Evolutionary conservation across 371 early-diverging fungal species (phyloP).

Genomic region (Syncephalis plumigaleata): DNA sequence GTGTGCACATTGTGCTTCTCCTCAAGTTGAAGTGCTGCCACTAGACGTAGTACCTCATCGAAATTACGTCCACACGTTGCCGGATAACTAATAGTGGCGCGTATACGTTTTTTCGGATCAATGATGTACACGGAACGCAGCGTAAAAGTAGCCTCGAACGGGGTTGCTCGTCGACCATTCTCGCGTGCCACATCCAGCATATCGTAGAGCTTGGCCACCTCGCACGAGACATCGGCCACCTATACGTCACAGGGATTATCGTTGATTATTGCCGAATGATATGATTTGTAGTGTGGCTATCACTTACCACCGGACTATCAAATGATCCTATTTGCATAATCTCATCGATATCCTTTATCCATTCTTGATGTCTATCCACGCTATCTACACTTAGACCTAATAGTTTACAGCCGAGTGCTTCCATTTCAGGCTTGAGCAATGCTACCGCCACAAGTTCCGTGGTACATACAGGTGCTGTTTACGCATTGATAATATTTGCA

Average conservation of each 20-base stretch:
- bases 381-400: slow-evolving; percentile 83
- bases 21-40: slow-evolving; percentile 80
- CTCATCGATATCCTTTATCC: slow-evolving; percentile 85
- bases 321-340: slow-evolving; percentile 47
- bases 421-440: slow-evolving; percentile 55
- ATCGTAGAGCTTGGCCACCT: slow-evolving; percentile 73
- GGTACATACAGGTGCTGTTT: slow-evolving; percentile 72
- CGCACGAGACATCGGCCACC: slow-evolving; percentile 68
- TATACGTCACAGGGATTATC: background rate
- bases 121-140: slow-evolving; percentile 90
- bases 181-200: slow-evolving; percentile 60
- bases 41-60: slow-evolving; percentile 81
- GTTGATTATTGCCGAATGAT: too few relatives aligned
- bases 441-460: slow-evolving; percentile 88
- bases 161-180: too few relatives aligned
- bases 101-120: slow-evolving; percentile 80
- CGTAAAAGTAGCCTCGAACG: slow-evolving; percentile 68
- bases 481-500: too few relatives aligned
- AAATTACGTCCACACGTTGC: slow-evolving; percentile 83
- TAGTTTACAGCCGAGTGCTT: slow-evolving; percentile 62
- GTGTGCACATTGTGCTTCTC: slow-evolving; percentile 80
- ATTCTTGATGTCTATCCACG: slow-evolving; percentile 57
- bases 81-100: slow-evolving; percentile 78
- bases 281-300: too few relatives aligned
- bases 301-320: slow-evolving; percentile 63